Evolutionary conservation across 768 basidiomycete species (phyloP), one percentile per base, ranked within the genome.

Genomic region (Coprinopsis marcescibilis): DNA sequence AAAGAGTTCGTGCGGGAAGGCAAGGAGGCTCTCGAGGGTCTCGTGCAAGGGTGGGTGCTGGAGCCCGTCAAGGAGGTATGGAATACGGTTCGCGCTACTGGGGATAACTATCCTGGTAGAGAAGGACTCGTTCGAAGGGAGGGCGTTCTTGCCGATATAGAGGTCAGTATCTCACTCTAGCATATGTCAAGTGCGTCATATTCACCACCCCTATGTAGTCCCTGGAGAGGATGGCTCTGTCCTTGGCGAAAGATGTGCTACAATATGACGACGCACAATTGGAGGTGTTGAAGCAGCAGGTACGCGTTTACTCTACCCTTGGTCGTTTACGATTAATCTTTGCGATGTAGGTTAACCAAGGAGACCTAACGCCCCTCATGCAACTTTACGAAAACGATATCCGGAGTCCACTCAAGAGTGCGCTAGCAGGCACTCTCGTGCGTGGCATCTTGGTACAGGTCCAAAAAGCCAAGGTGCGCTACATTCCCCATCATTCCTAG

Each of bases 381-480:
- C 70, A 83, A 58, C 75, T 93, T 3, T 97, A 95, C 58, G 95
- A 98, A 66, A 79, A 86, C 50, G 92, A 97, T 56, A 89, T 98
- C 66, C 84, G 83, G 60, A 77, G 68, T n/a, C 95, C 95, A 0
- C 55, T 97, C 37, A 83, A 78, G 55, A 91, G 88, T 15, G 89
- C 83, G 4, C 50, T 97, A 3, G 68, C 75, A 4, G 95, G 95
- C 3, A 85, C 83, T 12, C 70, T 98, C 6, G 68, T 97, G 14
- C 77, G 95, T 23, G 82, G 89, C 1, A 66, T 92, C 38, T 83
- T 98, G 52, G 84, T 99, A 24, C 95, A 97, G 59, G 77, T 97
- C 0, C 95, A 98, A 55, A 98, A 97, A 62, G 86, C 92, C 48
- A 98, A 97, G 72, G 92, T 85, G 17, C 3, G 58, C 49, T 26